Evolutionary conservation across 2,329 filamentous ascomycete genomes (phyloP), one percentile per base, ranked within the genome.

Genomic region (Fusarium mundagurra): DNA sequence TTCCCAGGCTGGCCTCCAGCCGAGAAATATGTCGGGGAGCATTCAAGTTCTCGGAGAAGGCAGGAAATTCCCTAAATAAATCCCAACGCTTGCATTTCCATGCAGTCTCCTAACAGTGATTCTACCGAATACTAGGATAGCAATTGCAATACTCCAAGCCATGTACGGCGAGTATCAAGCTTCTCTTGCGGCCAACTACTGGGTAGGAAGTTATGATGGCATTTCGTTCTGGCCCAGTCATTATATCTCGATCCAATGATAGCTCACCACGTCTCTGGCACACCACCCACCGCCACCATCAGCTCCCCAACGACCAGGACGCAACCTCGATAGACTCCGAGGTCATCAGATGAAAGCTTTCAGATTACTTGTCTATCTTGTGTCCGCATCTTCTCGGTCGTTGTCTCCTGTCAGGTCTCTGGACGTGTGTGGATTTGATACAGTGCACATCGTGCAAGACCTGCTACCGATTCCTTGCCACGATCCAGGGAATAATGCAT

Each of bases 251-350:
- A 78, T 66, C 81, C 81, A 82, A 82, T 82, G 76, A 82, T 73
- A 70, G 78, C 65, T 68, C 71, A 81, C 80, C 81, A 82, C 81
- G 81, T 82, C 81, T 82, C 73, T 77, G 70, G 77, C 78, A 79
- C 76, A 78, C 79, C 78, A 80, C 75, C 75, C 73, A 72, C 73
- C 64, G 71, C 69, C 66, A 69, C 78, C 67, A 77, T 78, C 67
- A 74, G 69, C 60, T 74, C 73, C 70, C 71, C 58, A 71, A 71
- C 61, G 50, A 64, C 67, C 73, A 77, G 61, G 68, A 67, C 64
- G 53, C 59, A 68, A 72, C 57, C 72, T 69, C 63, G 69, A 72
- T 74, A 65, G 44, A 57, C 54, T 66, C 64, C 47, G 66, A 51
- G 72, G 72, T 75, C 68, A 74, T 75, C 67, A 63, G 72, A 73